Evolutionary conservation across 2,329 filamentous ascomycete genomes (phyloP).

Genomic region (Cercospora citrullina): DNA sequence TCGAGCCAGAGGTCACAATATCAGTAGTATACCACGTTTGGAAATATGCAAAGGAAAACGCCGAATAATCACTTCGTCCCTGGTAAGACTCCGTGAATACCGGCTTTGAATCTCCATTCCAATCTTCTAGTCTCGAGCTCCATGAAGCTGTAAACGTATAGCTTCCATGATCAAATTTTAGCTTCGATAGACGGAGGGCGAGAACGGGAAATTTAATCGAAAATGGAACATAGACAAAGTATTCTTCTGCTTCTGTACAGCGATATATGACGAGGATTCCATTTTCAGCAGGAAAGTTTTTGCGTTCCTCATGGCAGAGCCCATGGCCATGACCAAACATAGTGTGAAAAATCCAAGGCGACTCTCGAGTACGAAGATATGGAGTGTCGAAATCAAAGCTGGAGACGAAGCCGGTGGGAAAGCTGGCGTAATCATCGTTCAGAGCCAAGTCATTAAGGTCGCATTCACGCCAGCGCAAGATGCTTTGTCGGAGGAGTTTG

Average conservation of each 20-base stretch:
- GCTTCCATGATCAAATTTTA: not conserved
- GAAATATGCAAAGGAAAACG: not conserved
- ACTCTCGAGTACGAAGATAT: not conserved
- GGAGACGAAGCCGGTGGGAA: slow-evolving; percentile 2
- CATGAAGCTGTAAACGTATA: not conserved
- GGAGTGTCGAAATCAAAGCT: not conserved
- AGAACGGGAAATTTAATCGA: not conserved
- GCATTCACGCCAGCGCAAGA: not conserved
- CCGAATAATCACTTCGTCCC: not conserved
- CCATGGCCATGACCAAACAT: not conserved
- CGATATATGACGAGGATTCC: slow-evolving; percentile 3
- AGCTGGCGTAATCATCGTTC: not conserved
- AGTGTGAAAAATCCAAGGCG: slow-evolving; percentile 3
- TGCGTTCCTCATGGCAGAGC: not conserved
- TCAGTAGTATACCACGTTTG: slow-evolving; percentile 5
- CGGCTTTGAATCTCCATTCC: not conserved
- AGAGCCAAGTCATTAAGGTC: slow-evolving; percentile 3
- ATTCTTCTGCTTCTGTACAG: not conserved
- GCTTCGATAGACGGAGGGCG: not conserved
- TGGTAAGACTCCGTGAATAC: not conserved
- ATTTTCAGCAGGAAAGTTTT: not conserved
- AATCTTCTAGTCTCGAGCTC: not conserved
- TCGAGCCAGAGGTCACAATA: not conserved
- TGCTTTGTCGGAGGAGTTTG: not conserved
- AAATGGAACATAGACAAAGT: not conserved